Percentiles rank a stretch among this genome's conserved stretches.
Evolutionary conservation across 768 basidiomycete genomes (phyloP).

Genomic region (Myochromella boudieri): DNA sequence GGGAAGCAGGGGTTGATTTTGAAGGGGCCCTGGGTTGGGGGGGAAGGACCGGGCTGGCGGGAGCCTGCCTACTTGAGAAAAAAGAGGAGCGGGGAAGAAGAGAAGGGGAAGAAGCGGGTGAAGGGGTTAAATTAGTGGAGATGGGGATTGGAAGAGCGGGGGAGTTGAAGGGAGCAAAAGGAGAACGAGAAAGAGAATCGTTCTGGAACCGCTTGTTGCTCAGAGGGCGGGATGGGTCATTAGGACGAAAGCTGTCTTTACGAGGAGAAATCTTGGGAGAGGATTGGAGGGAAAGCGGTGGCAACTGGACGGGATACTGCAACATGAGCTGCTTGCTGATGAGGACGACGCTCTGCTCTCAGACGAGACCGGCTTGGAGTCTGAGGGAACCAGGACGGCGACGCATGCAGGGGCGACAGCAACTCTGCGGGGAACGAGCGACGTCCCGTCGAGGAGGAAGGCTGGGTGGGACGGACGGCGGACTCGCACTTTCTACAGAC

Average conservation of each 20-base stretch:
- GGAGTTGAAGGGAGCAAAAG: constrained; percentile 24
- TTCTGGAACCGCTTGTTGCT: constrained; percentile 39
- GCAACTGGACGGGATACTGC: constrained; percentile 52
- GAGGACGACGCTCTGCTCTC: constrained; percentile 32
- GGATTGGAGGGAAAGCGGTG: constrained; percentile 37
- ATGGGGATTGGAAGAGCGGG: constrained; percentile 23
- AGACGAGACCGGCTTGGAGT: constrained; percentile 62
- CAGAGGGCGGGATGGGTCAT: constrained; percentile 34
- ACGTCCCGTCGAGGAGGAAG: constrained; percentile 28
- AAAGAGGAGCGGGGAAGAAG: constrained; percentile 38
- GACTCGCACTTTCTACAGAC: constrained; percentile 8
- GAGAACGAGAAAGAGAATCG: constrained; percentile 32
- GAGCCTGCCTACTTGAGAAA: constrained; percentile 33
- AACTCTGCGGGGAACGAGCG: constrained; percentile 19
- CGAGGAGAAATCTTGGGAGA: constrained; percentile 30
- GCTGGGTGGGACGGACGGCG: constrained; percentile 1
- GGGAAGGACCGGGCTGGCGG: constrained; percentile 28
- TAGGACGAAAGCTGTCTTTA: constrained; percentile 37
- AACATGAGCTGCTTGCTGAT: constrained; percentile 48
- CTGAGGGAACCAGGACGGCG: constrained; percentile 41
- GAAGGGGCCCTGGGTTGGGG: constrained; percentile 25
- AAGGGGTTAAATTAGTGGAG: constrained; percentile 33
- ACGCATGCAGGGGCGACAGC: constrained; percentile 37
- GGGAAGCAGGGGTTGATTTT: constrained; percentile 27
- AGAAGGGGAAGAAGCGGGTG: constrained; percentile 36